Percentiles rank a stretch among this genome's conserved stretches.
These are phyloP conservation scores for Tylopilus sp. DNA, from an alignment of 1,284 basidiomycete genomes.

Conservation along the genomic window DNA sequence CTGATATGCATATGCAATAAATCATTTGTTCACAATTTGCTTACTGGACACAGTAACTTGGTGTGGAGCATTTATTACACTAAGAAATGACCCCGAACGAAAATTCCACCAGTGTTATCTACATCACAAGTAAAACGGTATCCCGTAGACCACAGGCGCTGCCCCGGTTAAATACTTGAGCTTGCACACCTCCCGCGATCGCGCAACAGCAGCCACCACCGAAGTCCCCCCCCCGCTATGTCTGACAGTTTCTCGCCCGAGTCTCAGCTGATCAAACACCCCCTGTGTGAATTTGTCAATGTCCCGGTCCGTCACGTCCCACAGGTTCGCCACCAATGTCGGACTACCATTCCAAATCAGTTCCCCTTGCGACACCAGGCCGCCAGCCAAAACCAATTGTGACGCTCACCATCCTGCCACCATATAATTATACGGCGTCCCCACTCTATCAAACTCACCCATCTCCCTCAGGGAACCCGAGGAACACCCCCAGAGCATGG, in stretches of 20 bases:
- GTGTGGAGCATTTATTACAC: no score
- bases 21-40: no score
- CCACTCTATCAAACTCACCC: conserved; percentile 90
- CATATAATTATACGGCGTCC: conserved; percentile 94
- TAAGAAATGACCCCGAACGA: no score
- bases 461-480: conserved; percentile 85
- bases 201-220: conserved; percentile 76
- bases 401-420: conserved; percentile 87
- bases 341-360: conserved; percentile 51
- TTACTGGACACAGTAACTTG: no score
- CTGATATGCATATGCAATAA: no score
- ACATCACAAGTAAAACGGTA: conserved; percentile 75
- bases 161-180: conserved; percentile 95
- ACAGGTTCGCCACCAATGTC: conserved; percentile 89
- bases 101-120: no score
- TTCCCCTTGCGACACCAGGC: background rate
- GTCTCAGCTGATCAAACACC: conserved; percentile 73
- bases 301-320: conserved; percentile 98
- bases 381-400: background rate
- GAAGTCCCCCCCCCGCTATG: conserved; percentile 33
- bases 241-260: conserved; percentile 44
- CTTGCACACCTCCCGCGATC: conserved; percentile 78
- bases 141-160: conserved; percentile 91
- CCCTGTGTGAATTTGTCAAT: conserved; percentile 89
- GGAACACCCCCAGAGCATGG: conserved; percentile 99